Percentiles rank a stretch among this genome's conserved stretches.
Evolutionary conservation across 176 grass and related monocot genomes (phyloP).

Genomic region (Triticum monococcum): DNA sequence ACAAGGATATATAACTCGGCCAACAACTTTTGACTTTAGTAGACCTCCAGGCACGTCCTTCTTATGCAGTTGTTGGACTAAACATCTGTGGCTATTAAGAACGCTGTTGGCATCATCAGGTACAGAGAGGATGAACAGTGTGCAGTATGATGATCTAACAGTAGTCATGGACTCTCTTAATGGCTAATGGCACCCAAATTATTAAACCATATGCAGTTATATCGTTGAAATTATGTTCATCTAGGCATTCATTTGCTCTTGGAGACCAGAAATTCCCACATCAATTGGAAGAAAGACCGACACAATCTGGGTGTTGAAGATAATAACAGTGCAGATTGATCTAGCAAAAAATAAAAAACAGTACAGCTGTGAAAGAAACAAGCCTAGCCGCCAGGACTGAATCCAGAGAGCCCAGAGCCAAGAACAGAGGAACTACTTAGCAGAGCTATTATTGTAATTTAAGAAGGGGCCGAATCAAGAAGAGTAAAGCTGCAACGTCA

Average conservation of each 20-base stretch:
- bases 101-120: not conserved
- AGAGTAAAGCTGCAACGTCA: not conserved
- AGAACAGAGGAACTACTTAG: not conserved
- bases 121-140: not conserved
- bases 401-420: not conserved
- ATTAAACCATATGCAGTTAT: not conserved
- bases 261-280: not conserved
- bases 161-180: not conserved
- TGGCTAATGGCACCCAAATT: not conserved
- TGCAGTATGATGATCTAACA: not conserved
- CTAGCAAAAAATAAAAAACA: not conserved
- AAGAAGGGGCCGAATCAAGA: not conserved
- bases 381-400: not conserved
- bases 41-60: not conserved
- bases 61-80: not conserved
- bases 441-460: not conserved
- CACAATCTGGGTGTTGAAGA: not conserved
- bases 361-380: not conserved
- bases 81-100: not conserved
- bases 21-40: slow-evolving; percentile 3
- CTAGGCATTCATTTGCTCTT: not conserved
- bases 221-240: not conserved
- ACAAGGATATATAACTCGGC: not conserved
- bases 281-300: not conserved
- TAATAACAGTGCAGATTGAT: not conserved